These are phyloP conservation scores for Lunularia cruciata DNA, from an alignment of 225 moss, liverwort and hornwort species.

Conservation along the genomic window DNA sequence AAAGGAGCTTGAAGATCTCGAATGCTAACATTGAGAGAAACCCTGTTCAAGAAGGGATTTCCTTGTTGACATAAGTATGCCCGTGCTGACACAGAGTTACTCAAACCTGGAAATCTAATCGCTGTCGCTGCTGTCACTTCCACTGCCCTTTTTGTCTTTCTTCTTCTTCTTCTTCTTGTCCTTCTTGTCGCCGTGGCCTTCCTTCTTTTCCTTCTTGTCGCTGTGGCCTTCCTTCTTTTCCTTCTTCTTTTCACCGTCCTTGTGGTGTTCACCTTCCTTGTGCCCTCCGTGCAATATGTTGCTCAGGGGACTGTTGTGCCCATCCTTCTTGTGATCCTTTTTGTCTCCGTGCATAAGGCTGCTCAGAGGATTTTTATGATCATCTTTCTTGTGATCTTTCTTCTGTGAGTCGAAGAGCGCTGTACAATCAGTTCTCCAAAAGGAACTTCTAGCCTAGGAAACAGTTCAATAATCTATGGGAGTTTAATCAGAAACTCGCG, in stretches of 20 bases:
- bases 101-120: no score
- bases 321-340: conserved; percentile 5
- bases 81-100: no score
- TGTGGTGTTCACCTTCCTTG: no score
- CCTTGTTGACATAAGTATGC: no score
- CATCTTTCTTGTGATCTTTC: neutral
- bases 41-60: no score
- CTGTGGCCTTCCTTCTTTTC: no score
- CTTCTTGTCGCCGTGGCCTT: neutral
- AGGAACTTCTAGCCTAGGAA: neutral
- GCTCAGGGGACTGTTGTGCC: no score
- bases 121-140: conserved; percentile 10
- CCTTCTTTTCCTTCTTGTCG: neutral
- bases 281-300: no score
- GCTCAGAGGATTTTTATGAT: conserved; percentile 3
- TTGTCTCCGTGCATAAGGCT: neutral
- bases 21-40: no score
- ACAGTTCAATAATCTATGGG: neutral
- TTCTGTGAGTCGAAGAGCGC: neutral
- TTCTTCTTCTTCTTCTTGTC: neutral
- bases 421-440: neutral
- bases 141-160: neutral
- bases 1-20: no score
- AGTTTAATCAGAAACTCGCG: neutral
- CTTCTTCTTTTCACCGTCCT: neutral